These are phyloP conservation scores for Rhamnella rubrinervis DNA, from an alignment of 331 rosid genomes.

Conservation along the genomic window DNA sequence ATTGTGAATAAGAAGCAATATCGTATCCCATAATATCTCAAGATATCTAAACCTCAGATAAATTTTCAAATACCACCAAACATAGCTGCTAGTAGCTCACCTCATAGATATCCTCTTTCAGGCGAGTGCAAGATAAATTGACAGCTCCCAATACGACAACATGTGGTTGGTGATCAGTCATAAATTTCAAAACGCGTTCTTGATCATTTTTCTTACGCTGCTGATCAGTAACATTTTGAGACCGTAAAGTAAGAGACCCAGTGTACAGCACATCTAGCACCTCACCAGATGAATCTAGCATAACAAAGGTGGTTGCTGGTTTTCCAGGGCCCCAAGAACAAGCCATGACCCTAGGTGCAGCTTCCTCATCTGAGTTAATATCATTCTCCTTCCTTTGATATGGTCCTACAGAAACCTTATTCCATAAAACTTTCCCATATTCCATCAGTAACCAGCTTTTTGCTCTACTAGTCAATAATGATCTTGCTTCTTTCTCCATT, in stretches of 20 bases:
- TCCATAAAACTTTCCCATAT: constrained; percentile 88
- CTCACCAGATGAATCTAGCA: constrained; percentile 97
- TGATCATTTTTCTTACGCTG: constrained; percentile 92
- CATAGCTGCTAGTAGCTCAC: constrained; percentile 37
- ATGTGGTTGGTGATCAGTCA: constrained; percentile 99
- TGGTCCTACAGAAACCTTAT: constrained; percentile 89
- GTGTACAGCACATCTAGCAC: constrained; percentile 89
- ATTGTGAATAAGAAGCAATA: neutral
- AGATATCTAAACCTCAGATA: neutral
- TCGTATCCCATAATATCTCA: neutral
- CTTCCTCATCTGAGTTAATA: constrained; percentile 75
- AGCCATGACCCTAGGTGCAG: constrained; percentile 98
- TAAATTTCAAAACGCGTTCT: constrained; percentile 91
- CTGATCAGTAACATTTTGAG: constrained; percentile 79
- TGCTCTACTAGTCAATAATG: constrained; percentile 65
- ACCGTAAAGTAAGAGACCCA: constrained; percentile 80
- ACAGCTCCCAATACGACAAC: constrained; percentile 95
- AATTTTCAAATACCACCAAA: neutral
- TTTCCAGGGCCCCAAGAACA: constrained; percentile 99
- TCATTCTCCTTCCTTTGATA: constrained; percentile 92
- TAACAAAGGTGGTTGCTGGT: constrained; percentile 92
- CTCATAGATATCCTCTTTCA: constrained; percentile 96
- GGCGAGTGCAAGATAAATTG: constrained; percentile 82
- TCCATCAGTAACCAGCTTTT: constrained; percentile 79
- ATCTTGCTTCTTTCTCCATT: constrained; percentile 94